Conservation (phyloP, 1,284 basidiomycete species). For the Tilletia indica region DNA sequence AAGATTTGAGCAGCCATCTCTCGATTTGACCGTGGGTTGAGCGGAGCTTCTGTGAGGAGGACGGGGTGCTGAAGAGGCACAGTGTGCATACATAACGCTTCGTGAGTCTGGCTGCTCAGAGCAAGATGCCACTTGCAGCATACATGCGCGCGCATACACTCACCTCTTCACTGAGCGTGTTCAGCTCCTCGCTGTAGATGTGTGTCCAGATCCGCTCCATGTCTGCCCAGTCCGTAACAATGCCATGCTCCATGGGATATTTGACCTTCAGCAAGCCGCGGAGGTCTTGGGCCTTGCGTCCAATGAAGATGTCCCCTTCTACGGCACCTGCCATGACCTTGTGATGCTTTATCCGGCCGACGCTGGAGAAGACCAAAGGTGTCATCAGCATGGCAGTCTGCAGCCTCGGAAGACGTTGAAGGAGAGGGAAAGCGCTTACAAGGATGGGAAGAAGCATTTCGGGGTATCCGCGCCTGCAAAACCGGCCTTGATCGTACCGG, state of each 20-base stretch:
- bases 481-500: slow-evolving; percentile 55
- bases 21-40: slow-evolving; percentile 90
- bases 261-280: slow-evolving; percentile 51
- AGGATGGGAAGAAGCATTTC: slow-evolving; percentile 54
- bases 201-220: slow-evolving; percentile 56
- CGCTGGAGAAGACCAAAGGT: slow-evolving; percentile 20
- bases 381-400: background rate
- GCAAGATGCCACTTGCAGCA: too few species aligned
- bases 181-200: slow-evolving; percentile 52
- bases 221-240: slow-evolving; percentile 55
- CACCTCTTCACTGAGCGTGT: slow-evolving; percentile 52
- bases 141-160: slow-evolving; percentile 10
- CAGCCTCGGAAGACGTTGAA: background rate
- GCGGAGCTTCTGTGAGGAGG: slow-evolving; percentile 85
- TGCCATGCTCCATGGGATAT: slow-evolving; percentile 55
- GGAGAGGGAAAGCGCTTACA: slow-evolving; percentile 20
- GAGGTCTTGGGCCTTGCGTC: slow-evolving; percentile 51
- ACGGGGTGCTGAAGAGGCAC: slow-evolving; percentile 77
- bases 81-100: background rate
- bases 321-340: slow-evolving; percentile 55
- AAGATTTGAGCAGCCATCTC: slow-evolving; percentile 96
- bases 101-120: background rate
- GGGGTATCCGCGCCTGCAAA: slow-evolving; percentile 54
- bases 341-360: slow-evolving; percentile 53
- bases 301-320: slow-evolving; percentile 55